phyloP scores from a whole-genome alignment of 2,329 filamentous ascomycete species.

The Sporothrix pallida region DNA sequence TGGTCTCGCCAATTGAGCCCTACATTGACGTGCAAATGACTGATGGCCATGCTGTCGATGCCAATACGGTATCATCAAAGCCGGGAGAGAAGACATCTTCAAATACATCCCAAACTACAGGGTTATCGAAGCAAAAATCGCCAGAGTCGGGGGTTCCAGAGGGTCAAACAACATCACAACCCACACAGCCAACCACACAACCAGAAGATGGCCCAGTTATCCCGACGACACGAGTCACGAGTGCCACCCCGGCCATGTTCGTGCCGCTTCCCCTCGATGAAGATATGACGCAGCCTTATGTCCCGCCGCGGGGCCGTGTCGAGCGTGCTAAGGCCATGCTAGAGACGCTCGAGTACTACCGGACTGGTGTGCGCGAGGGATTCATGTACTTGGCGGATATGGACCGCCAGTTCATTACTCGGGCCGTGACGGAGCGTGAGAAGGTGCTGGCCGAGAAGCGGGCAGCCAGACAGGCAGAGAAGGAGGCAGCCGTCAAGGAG shows the following conservation, averaged over 20 bases:
- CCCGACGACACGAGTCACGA: conserved; percentile 40
- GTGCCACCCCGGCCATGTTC: conserved; percentile 44
- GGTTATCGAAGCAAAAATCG: too few species aligned
- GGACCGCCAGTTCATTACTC: conserved; percentile 44
- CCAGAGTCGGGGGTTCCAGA: too few species aligned
- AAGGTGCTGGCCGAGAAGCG: conserved; percentile 7
- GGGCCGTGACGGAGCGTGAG: neutral
- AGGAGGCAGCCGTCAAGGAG: neutral
- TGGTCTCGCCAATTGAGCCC: conserved; percentile 26
- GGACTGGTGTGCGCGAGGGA: conserved; percentile 43
- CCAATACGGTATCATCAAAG: neutral
- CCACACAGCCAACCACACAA: neutral
- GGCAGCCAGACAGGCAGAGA: neutral
- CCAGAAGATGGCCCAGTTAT: too few species aligned
- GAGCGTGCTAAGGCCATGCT: conserved; percentile 44
- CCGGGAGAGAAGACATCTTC: neutral
- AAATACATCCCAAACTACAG: neutral
- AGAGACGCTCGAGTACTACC: conserved; percentile 44
- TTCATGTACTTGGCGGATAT: conserved; percentile 45
- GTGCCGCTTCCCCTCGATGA: conserved; percentile 42
- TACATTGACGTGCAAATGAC: conserved; percentile 3
- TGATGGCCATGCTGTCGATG: conserved; percentile 7
- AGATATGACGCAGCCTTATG: conserved; percentile 43
- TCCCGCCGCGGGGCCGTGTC: conserved; percentile 40
- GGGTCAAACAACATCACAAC: neutral